Evolutionary conservation across 1,284 basidiomycete species (phyloP).

Genomic region (Cystobasidium slooffiae): DNA sequence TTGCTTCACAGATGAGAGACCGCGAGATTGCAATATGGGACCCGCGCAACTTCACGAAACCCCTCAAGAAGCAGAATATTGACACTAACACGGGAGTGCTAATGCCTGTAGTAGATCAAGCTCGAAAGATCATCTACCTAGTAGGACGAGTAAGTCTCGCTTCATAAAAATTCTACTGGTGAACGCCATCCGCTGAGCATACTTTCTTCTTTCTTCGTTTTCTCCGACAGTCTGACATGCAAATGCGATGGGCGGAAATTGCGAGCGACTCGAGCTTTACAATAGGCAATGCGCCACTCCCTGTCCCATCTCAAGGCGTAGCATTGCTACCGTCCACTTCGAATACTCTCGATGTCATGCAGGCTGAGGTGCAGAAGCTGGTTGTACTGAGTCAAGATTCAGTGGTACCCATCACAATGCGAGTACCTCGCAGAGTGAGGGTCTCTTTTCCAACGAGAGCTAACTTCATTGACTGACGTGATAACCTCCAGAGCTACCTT

Average conservation of each 20-base stretch:
- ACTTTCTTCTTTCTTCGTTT: background rate
- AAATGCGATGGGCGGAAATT: slow-evolving; percentile 58
- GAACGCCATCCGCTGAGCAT: background rate
- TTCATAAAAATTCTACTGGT: background rate
- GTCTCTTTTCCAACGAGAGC: too few relatives aligned
- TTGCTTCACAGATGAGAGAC: slow-evolving; percentile 51
- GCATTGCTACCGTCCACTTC: slow-evolving; percentile 56
- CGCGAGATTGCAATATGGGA: slow-evolving; percentile 51
- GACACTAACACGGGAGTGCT: slow-evolving; percentile 58
- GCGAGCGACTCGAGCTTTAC: slow-evolving; percentile 54
- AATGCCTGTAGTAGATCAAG: slow-evolving; percentile 57
- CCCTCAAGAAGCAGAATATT: slow-evolving; percentile 53
- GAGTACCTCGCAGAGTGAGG: slow-evolving; percentile 56
- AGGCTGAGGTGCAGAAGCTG: slow-evolving; percentile 58
- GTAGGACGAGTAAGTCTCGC: slow-evolving; percentile 51
- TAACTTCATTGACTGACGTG: background rate
- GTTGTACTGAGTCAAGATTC: slow-evolving; percentile 58
- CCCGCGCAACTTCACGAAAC: slow-evolving; percentile 50
- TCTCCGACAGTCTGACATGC: slow-evolving; percentile 57
- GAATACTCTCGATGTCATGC: slow-evolving; percentile 57
- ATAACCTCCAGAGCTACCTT: slow-evolving; percentile 55
- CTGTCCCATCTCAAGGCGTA: slow-evolving; percentile 53
- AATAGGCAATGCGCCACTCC: slow-evolving; percentile 53
- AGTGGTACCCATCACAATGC: slow-evolving; percentile 57
- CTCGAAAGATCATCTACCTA: slow-evolving; percentile 58